These are phyloP conservation scores for Przewalskia tangutica DNA, from an alignment of 257 asterid genomes.

Conservation along the genomic window DNA sequence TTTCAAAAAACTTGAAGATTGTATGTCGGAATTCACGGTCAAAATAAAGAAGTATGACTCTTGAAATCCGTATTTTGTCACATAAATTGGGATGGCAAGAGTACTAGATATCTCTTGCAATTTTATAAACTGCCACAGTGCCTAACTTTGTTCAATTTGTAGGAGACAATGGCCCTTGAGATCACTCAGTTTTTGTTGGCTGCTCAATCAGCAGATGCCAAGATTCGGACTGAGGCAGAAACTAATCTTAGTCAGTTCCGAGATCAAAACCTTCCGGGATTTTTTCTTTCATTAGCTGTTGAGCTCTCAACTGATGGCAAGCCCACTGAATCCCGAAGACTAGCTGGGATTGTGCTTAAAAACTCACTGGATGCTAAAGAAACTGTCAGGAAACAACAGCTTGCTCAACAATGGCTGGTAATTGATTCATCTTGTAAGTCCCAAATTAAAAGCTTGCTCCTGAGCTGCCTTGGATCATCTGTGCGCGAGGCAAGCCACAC, in stretches of 20 bases:
- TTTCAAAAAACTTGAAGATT: too few species aligned
- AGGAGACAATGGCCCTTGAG: conserved; percentile 66
- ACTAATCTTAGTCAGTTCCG: conserved; percentile 45
- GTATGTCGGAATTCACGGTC: too few species aligned
- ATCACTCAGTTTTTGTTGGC: conserved; percentile 70
- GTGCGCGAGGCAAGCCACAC: conserved; percentile 66
- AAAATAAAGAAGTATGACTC: too few species aligned
- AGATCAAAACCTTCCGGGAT: conserved; percentile 67
- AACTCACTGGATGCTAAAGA: conserved; percentile 85
- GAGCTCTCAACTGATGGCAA: conserved; percentile 67
- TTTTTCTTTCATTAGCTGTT: conserved; percentile 55
- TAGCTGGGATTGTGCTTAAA: conserved; percentile 80
- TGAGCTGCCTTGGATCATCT: conserved; percentile 62
- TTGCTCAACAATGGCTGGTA: conserved; percentile 58
- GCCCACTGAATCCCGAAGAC: conserved; percentile 65
- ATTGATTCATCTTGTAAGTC: conserved; percentile 48
- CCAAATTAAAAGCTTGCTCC: conserved; percentile 52
- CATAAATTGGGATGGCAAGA: too few species aligned
- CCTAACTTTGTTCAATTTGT: neutral
- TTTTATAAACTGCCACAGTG: neutral
- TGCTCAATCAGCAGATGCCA: conserved; percentile 90
- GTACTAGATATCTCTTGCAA: neutral
- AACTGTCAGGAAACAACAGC: conserved; percentile 40
- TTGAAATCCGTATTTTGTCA: too few species aligned
- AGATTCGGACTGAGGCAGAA: conserved; percentile 67